A percentile compares a stretch with the other conserved stretches of the same genome.
Conservation (phyloP, 2,329 filamentous ascomycete genomes). For the Pseudogymnoascus sp. region DNA sequence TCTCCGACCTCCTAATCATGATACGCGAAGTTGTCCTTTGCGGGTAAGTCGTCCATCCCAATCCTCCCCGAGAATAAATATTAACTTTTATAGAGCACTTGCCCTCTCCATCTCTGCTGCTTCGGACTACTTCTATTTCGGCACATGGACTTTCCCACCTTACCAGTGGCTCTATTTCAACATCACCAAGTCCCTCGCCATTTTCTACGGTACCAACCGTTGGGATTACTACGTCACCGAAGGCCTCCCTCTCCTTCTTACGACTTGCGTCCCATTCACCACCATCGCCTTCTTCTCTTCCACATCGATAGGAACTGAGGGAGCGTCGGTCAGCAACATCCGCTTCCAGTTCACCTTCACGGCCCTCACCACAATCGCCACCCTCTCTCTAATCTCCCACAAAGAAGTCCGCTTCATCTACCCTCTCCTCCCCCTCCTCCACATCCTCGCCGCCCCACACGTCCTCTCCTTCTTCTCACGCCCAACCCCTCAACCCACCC, state of each 20-base stretch:
- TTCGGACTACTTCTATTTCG: slow-evolving; percentile 74
- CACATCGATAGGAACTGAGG: slow-evolving; percentile 24
- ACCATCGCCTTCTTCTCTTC: slow-evolving; percentile 52
- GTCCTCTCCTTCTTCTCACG: slow-evolving; percentile 56
- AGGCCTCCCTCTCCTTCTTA: slow-evolving; percentile 79
- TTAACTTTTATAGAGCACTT: slow-evolving; percentile 34
- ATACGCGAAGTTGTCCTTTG: slow-evolving; percentile 59
- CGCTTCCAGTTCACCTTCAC: slow-evolving; percentile 50
- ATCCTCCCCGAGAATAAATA: not conserved
- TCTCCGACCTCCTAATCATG: slow-evolving; percentile 43
- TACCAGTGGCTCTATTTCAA: slow-evolving; percentile 88
- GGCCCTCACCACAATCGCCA: slow-evolving; percentile 50
- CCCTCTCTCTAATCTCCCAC: slow-evolving; percentile 75
- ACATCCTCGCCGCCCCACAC: slow-evolving; percentile 67
- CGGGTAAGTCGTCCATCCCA: slow-evolving; percentile 34
- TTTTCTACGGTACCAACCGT: slow-evolving; percentile 87
- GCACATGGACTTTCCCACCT: slow-evolving; percentile 79
- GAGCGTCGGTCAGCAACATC: slow-evolving; percentile 33
- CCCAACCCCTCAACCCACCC: slow-evolving; percentile 14
- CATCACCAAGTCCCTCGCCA: slow-evolving; percentile 74
- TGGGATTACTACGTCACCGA: slow-evolving; percentile 92
- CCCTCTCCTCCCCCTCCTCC: slow-evolving; percentile 79
- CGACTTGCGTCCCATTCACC: slow-evolving; percentile 72
- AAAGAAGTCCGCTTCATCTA: slow-evolving; percentile 98
- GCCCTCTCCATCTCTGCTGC: slow-evolving; percentile 57